phyloP scores from a whole-genome alignment of 2,329 filamentous ascomycete species.

The Fusarium bactridioides region DNA sequence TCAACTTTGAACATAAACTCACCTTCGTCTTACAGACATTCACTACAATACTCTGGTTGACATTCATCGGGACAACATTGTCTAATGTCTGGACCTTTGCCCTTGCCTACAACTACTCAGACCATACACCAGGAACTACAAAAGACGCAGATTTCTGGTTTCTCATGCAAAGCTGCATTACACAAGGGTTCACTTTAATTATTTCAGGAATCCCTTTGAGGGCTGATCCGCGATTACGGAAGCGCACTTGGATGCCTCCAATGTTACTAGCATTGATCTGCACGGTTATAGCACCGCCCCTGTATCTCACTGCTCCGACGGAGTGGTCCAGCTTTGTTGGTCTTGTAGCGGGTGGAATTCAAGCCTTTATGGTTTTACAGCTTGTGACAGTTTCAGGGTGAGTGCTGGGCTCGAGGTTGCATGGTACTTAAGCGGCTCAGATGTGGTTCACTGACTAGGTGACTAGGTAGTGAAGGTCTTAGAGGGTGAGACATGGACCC shows the following conservation, averaged over 20 bases:
- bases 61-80: neutral
- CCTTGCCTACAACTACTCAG: neutral
- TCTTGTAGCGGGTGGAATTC: rapidly evolving
- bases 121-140: neutral
- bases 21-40: rapidly evolving
- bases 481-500: rapidly evolving
- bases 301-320: neutral
- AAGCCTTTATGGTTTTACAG: neutral
- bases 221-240: neutral
- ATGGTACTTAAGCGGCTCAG: no score
- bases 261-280: neutral
- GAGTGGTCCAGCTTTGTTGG: neutral
- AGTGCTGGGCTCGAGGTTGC: rapidly evolving
- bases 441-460: no score
- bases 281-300: neutral
- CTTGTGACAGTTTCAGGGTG: neutral
- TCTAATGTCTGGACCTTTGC: neutral
- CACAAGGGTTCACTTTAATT: neutral
- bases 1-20: rapidly evolving
- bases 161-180: neutral
- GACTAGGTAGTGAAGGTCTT: no score
- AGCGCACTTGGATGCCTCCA: neutral
- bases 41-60: neutral
- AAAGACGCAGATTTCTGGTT: neutral
- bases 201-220: rapidly evolving